Evolutionary conservation across 805 yeast genomes (phyloP), one percentile per base, ranked within the genome.

Genomic region (Candida anglica): DNA sequence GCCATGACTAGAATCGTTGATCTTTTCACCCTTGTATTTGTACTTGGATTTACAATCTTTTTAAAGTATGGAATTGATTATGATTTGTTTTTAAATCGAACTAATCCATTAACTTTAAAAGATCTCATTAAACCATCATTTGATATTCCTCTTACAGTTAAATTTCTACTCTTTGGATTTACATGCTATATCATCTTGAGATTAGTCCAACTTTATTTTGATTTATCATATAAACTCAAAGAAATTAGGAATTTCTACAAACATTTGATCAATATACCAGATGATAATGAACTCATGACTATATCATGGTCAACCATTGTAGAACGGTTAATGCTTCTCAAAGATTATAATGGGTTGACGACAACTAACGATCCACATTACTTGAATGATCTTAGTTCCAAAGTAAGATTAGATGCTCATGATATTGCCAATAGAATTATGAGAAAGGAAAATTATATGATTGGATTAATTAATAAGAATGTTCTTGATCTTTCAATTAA

Each of bases 351-450:
- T 58, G 87, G 93, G 5, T 61, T 77, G 15, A 74, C 83, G 1
- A 40, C 44, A 8, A 42, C 44, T 17, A 34, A 44, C 9, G 48
- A 56, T 8, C 49, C 46, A 5, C 59, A 58, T 32, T 53, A 49
- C 38, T 40, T 53, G 33, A 62, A 59, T 41, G 89, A 83, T 50
- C 66, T 79, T 38, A 80, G 75, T 40, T 78, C 88, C 1, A 84
- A 83, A 48, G 75, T 78, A 33, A 69, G 89, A 42, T 69, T 93
- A 34, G 91, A 86, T 50, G 95, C 98, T 3, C 96, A 89, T 56
- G 93, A 83, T 48, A 86, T 93, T 33, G 98, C 97, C 10, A 94
- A 93, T 53, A 69, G 98, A 38, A 84, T 93, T 37, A 89, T 93
- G 98, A 69, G 99, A 40, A 86, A 81, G 45, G 98, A 93, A 40